These are phyloP conservation scores for Vigna trinervia DNA, from an alignment of 306 rosid genomes.

Conservation along the genomic window DNA sequence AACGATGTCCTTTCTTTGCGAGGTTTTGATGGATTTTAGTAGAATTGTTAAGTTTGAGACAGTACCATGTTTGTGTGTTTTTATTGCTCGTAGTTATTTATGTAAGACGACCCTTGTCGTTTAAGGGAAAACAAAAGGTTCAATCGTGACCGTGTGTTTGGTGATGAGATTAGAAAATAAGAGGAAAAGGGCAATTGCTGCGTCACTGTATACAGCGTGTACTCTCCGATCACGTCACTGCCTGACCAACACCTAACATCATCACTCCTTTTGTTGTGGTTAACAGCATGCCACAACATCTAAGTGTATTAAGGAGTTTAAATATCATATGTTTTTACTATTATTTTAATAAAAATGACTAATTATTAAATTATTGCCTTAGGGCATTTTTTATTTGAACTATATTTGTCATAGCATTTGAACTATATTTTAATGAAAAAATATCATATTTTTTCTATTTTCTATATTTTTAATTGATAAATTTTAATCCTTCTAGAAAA, in stretches of 20 bases:
- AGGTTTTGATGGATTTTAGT: background rate
- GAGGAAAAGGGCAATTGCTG: slow-evolving; percentile 23
- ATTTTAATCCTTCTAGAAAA: too few species aligned
- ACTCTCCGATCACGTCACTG: slow-evolving; percentile 41
- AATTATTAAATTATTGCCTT: too few species aligned
- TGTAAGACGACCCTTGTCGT: slow-evolving; percentile 37
- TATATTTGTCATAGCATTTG: too few species aligned
- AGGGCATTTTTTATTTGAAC: too few species aligned
- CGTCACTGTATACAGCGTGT: slow-evolving; percentile 24
- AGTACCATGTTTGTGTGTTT: background rate
- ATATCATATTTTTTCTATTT: too few species aligned
- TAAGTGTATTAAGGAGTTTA: too few species aligned
- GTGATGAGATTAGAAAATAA: background rate
- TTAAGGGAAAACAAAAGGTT: background rate
- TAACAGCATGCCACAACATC: background rate
- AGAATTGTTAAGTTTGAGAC: background rate
- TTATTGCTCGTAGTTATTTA: background rate
- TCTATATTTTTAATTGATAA: too few species aligned
- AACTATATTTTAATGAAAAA: too few species aligned
- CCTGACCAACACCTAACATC: slow-evolving; percentile 35
- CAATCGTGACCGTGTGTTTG: slow-evolving; percentile 57
- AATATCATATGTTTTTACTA: too few species aligned
- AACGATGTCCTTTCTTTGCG: background rate
- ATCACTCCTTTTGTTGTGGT: background rate
- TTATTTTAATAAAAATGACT: too few species aligned